phyloP scores from a whole-genome alignment of 768 basidiomycete species.

The Lentinula edodes region DNA sequence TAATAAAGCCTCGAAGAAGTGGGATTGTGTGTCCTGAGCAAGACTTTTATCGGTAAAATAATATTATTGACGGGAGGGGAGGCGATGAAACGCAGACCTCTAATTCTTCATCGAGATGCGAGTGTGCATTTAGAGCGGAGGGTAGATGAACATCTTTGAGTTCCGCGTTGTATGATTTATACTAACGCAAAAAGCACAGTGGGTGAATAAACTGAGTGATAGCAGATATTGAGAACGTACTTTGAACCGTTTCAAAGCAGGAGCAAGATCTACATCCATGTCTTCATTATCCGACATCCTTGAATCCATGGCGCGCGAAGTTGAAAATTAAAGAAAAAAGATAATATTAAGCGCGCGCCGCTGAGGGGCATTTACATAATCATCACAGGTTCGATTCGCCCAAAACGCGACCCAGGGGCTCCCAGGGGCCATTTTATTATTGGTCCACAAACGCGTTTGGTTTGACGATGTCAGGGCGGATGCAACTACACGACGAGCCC shows the following conservation, averaged over 20 bases:
- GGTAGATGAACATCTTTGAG: constrained; percentile 47
- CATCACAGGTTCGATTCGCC: no score
- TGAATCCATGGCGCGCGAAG: no score
- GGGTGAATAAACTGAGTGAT: neutral
- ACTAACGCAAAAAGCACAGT: constrained; percentile 13
- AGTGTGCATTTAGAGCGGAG: constrained; percentile 31
- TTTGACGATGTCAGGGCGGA: no score
- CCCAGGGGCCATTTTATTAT: no score
- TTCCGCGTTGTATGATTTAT: constrained; percentile 43
- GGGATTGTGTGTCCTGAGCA: constrained; percentile 66
- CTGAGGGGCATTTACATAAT: no score
- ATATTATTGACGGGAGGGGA: neutral
- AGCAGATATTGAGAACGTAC: neutral
- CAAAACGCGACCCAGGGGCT: no score
- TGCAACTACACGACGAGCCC: no score
- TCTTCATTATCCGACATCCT: neutral
- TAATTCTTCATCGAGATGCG: constrained; percentile 41
- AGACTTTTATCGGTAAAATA: neutral
- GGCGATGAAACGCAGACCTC: constrained; percentile 22
- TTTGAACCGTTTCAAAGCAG: constrained; percentile 6
- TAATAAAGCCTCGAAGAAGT: constrained; percentile 68
- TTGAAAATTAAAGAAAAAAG: neutral
- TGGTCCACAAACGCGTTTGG: no score
- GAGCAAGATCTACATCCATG: constrained; percentile 4
- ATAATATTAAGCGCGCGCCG: neutral